Conservation (phyloP, 176 grass and related monocot species). For the Musa beccarii region DNA sequence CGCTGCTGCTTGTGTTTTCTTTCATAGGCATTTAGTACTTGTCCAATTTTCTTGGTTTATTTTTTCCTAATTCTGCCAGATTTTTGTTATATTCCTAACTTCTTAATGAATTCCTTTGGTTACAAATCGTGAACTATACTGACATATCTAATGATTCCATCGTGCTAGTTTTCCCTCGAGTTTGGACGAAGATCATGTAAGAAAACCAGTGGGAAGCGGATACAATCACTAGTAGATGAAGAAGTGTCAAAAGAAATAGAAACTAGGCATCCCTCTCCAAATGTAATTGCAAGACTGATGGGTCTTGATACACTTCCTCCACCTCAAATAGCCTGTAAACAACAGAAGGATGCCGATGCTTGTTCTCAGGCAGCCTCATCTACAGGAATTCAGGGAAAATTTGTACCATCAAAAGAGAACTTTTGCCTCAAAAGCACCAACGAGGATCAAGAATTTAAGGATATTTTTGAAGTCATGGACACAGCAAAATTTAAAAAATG, state of each 20-base stretch:
- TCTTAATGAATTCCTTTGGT: no score
- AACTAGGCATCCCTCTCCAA: conserved; percentile 64
- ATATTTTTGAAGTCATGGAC: conserved; percentile 92
- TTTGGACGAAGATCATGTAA: conserved; percentile 43
- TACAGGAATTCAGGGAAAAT: conserved; percentile 36
- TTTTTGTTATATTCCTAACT: conserved; percentile 18
- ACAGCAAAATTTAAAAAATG: conserved; percentile 45
- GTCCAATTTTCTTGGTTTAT: background rate
- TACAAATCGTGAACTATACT: background rate
- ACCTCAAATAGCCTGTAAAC: conserved; percentile 15
- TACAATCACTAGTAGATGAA: conserved; percentile 81
- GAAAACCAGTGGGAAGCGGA: conserved; percentile 36
- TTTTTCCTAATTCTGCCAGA: background rate
- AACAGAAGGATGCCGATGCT: conserved; percentile 27
- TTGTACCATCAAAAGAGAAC: conserved; percentile 31
- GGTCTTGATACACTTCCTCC: conserved; percentile 78
- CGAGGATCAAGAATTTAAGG: conserved; percentile 62
- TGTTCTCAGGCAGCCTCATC: conserved; percentile 23
- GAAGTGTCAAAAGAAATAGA: conserved; percentile 64
- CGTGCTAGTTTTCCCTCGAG: conserved; percentile 35
- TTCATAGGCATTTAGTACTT: background rate
- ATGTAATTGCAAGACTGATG: conserved; percentile 81
- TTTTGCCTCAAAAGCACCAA: conserved; percentile 34
- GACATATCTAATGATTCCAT: conserved; percentile 2
- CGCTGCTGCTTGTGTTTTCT: background rate